Base-by-base conservation (phyloP, 306 rosid species). In the Cucumis melo region DNA sequence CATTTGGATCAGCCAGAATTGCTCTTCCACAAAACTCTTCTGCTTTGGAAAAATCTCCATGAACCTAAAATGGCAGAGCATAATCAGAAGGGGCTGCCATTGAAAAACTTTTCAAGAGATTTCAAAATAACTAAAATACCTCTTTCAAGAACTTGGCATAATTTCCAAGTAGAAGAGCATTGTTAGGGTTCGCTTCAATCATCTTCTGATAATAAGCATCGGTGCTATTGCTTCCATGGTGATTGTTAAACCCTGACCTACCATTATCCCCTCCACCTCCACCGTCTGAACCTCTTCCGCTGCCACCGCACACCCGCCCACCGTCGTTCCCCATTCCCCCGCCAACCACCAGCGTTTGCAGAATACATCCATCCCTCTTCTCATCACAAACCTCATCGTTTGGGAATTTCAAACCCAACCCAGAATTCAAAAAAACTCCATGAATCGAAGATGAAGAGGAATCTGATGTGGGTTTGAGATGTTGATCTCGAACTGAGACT, bases 141-240 rank as follows among this genome's bases (percentile, higher is more conserved):
- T 93, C 92, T 82, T 87, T 90, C 82, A 90, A 84, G 83, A 91
- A 93, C 87, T 84, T 93, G 5, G 93, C 98, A 76, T 91, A 93
- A 82, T 89, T 93, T 78, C 90, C 90, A 6, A 93, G 97, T 75
- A 93, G 68, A 79, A 93, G 96, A 20, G 89, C 81, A 79, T 87
- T 85, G 74, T 78, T 81, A 3, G 98, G 97, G 84, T 91, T 79
- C 16, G 96, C 88, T 82, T 84, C 85, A 57, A 93, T 90, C 96
- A 93, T 90, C 75, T 76, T 81, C 77, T 67, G 87, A 79, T 91
- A 93, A 84, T 90, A 88, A 78, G 83, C 83, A 78, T 93, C 90
- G 0, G 83, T 87, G 44, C 61, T 70, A 46, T 85, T 83, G 53
- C 81, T 88, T 65, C 88, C 91, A 58, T 78, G 72, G 81, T 16